Evolutionary conservation across 257 asterid genomes (phyloP).

Genomic region (Solanum sejunctum): DNA sequence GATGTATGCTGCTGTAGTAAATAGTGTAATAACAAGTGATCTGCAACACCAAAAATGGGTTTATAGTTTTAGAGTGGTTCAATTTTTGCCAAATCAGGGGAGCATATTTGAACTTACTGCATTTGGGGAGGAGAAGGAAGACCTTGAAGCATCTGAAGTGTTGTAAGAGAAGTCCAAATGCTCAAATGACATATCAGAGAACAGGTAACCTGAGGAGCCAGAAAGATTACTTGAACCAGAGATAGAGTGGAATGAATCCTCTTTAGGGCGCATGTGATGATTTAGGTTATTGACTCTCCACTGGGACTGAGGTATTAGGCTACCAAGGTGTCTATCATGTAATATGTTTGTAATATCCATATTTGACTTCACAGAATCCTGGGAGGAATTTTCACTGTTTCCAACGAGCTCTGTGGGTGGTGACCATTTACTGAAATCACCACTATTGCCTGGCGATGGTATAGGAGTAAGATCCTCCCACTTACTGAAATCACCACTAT

Average conservation of each 20-base stretch:
- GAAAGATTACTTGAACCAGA: conserved; percentile 22
- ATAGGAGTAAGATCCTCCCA: conserved; percentile 5
- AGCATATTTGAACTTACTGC: conserved; percentile 16
- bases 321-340: conserved; percentile 7
- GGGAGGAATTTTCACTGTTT: conserved; percentile 17
- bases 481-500: conserved; percentile 11
- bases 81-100: not conserved
- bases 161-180: not conserved
- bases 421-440: conserved; percentile 10
- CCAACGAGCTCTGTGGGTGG: conserved; percentile 5
- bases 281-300: conserved; percentile 10
- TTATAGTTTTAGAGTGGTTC: not conserved
- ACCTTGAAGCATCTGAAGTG: conserved; percentile 15
- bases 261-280: conserved; percentile 14
- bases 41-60: not conserved
- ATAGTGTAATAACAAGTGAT: not conserved
- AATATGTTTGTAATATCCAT: not conserved
- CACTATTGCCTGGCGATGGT: not conserved
- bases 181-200: conserved; percentile 24
- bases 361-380: conserved; percentile 9
- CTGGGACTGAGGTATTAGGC: conserved; percentile 15
- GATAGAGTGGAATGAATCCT: not conserved
- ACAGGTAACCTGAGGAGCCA: conserved; percentile 9
- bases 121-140: conserved; percentile 6
- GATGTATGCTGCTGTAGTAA: not conserved